Evolutionary conservation across 2,329 filamentous ascomycete genomes (phyloP).

Genomic region (Berkeleyomyces rouxiae): DNA sequence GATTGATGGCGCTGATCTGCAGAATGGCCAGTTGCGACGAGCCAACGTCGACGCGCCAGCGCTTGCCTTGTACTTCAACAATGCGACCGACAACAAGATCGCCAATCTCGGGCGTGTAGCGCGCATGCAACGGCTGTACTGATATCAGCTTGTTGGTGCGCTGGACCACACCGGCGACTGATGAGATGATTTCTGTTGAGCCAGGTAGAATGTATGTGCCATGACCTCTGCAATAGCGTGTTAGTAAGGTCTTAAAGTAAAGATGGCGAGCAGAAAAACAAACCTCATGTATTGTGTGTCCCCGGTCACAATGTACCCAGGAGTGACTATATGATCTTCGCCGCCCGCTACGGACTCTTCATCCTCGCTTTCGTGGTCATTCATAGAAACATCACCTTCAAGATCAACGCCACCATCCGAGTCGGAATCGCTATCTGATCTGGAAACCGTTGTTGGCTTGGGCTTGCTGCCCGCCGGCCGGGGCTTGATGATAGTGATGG

Average conservation of each 20-base stretch:
- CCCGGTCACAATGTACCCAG: constrained; percentile 72
- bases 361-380: constrained; percentile 15
- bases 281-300: constrained; percentile 95
- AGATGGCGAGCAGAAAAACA: constrained; percentile 15
- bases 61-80: constrained; percentile 78
- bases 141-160: constrained; percentile 96
- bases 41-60: constrained; percentile 91
- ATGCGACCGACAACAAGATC: constrained; percentile 90
- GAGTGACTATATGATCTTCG: constrained; percentile 53
- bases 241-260: background rate
- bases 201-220: constrained; percentile 61
- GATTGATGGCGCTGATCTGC: constrained; percentile 77
- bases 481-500: constrained; percentile 32
- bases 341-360: constrained; percentile 14
- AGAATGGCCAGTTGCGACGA: constrained; percentile 72
- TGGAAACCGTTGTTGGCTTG: constrained; percentile 11
- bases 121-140: constrained; percentile 73
- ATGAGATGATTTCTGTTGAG: constrained; percentile 61
- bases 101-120: constrained; percentile 90
- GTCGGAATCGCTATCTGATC: constrained; percentile 20
- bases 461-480: constrained; percentile 18
- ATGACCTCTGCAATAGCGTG: constrained; percentile 52
- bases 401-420: constrained; percentile 30
- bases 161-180: constrained; percentile 75
- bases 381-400: constrained; percentile 30